These are phyloP conservation scores for Paralagenidium karlingii DNA, from an alignment of 352 stramenopile species.

Conservation along the genomic window DNA sequence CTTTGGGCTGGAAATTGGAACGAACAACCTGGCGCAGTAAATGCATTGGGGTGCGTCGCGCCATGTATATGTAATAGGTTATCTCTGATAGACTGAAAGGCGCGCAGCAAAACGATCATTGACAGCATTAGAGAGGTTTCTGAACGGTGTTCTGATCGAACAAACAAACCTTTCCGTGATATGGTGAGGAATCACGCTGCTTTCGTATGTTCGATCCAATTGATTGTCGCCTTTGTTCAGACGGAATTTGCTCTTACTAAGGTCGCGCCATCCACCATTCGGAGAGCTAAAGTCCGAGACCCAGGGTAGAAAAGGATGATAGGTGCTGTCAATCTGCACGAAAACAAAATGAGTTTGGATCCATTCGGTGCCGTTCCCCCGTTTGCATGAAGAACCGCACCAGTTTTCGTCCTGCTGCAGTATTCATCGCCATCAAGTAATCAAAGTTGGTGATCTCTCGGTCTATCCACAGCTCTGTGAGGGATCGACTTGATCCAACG, in stretches of 20 bases:
- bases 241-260: conserved; percentile 90
- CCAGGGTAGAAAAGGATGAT: conserved; percentile 94
- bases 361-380: background rate
- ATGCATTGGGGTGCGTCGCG: conserved; percentile 77
- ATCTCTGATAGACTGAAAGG: conserved; percentile 85
- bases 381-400: conserved; percentile 8
- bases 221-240: conserved; percentile 92
- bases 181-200: conserved; percentile 84
- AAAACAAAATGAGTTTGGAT: too few species aligned
- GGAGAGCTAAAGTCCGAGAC: conserved; percentile 83
- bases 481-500: conserved; percentile 13
- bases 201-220: conserved; percentile 83
- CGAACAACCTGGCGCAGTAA: conserved; percentile 82
- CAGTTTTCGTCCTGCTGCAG: conserved; percentile 75
- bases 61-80: conserved; percentile 94
- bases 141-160: background rate
- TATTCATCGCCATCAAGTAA: conserved; percentile 90
- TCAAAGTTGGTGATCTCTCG: conserved; percentile 88
- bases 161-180: conserved; percentile 79
- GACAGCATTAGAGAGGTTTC: background rate
- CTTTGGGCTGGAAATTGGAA: conserved; percentile 86
- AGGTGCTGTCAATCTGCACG: conserved; percentile 46
- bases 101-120: too few species aligned
- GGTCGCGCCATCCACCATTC: conserved; percentile 68
- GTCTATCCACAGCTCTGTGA: conserved; percentile 82